These are phyloP conservation scores for Neofusicoccum kwambonambiense DNA, from an alignment of 2,329 filamentous ascomycete genomes.

Conservation along the genomic window DNA sequence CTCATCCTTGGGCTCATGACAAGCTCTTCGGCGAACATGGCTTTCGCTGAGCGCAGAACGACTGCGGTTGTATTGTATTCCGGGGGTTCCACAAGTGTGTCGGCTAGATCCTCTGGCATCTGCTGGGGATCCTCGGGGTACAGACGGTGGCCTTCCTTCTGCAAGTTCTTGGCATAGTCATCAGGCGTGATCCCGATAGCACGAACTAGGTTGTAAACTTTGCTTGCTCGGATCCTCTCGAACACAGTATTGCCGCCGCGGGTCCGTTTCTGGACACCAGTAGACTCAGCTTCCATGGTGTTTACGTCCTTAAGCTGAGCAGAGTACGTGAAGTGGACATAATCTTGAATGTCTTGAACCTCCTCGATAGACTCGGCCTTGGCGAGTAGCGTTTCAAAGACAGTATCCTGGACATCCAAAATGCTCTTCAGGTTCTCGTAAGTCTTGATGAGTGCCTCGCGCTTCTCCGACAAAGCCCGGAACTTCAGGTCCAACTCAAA, in stretches of 20 bases:
- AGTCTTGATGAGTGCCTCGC: conserved; percentile 77
- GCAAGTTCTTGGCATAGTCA: conserved; percentile 80
- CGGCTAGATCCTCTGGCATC: conserved; percentile 82
- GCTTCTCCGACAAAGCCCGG: conserved; percentile 86
- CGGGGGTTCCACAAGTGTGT: conserved; percentile 67
- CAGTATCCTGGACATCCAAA: conserved; percentile 62
- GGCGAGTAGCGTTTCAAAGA: conserved; percentile 79
- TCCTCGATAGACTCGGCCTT: conserved; percentile 87
- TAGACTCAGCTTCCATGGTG: conserved; percentile 59
- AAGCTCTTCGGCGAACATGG: conserved; percentile 89
- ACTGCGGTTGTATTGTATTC: conserved; percentile 74
- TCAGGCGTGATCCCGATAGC: conserved; percentile 90
- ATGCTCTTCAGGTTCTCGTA: conserved; percentile 68
- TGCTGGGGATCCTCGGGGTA: conserved; percentile 81
- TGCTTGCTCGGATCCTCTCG: conserved; percentile 79
- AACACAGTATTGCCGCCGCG: conserved; percentile 78
- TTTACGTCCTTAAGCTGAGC: conserved; percentile 78
- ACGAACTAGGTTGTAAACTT: conserved; percentile 77
- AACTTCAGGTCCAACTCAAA: conserved; percentile 95
- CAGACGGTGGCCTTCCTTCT: conserved; percentile 73
- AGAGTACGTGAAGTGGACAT: conserved; percentile 91
- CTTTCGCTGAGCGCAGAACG: conserved; percentile 75
- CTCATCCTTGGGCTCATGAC: conserved; percentile 85
- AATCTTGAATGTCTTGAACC: conserved; percentile 93
- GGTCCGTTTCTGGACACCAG: conserved; percentile 70